These are phyloP conservation scores for Friedmanniomyces simplex DNA, from an alignment of 495 filamentous ascomycete genomes.

Conservation along the genomic window DNA sequence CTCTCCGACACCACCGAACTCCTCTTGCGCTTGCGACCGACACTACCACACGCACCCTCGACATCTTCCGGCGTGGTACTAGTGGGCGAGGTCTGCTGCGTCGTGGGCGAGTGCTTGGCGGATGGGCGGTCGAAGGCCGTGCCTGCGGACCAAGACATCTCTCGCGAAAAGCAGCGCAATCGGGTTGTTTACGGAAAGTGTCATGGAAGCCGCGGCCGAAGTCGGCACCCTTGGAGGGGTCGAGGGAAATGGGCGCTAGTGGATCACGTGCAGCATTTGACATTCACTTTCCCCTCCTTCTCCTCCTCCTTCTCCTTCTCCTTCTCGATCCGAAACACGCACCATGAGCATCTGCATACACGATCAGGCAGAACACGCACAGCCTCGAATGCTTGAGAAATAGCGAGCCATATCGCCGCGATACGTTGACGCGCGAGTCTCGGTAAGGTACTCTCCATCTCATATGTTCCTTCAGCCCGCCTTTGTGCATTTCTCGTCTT, in stretches of 20 bases:
- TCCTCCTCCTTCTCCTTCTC: no score
- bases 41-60: background rate
- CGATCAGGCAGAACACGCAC: no score
- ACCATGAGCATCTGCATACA: no score
- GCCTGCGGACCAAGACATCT: slow-evolving; percentile 5
- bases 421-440: no score
- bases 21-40: slow-evolving; percentile 16
- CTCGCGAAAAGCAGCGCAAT: background rate
- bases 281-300: no score
- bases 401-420: no score
- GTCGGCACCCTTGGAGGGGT: background rate
- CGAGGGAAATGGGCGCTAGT: background rate
- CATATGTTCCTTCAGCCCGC: no score
- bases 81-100: background rate
- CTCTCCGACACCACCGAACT: slow-evolving; percentile 1
- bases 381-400: no score
- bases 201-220: background rate
- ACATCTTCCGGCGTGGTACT: background rate
- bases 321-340: no score
- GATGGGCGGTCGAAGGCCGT: slow-evolving; percentile 4
- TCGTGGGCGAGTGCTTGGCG: background rate
- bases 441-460: no score
- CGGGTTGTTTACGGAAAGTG: background rate
- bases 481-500: no score
- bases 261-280: background rate